phyloP scores from a whole-genome alignment of 2,329 filamentous ascomycete species.

The Cladosporium sp. region DNA sequence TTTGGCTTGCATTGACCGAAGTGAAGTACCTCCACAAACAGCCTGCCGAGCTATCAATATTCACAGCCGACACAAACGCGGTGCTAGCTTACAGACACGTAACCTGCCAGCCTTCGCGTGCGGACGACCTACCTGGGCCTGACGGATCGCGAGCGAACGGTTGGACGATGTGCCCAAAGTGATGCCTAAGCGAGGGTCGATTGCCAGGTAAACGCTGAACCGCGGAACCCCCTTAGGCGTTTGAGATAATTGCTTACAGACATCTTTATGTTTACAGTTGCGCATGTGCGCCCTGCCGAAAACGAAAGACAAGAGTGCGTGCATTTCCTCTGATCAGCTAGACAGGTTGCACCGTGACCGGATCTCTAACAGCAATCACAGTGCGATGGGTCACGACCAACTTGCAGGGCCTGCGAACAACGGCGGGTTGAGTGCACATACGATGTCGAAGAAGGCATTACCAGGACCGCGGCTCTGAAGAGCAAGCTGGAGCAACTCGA shows the following conservation, averaged over 20 bases:
- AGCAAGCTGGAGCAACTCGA: conserved; percentile 11
- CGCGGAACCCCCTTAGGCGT: not conserved
- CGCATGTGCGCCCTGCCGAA: conserved; percentile 11
- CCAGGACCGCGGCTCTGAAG: conserved; percentile 9
- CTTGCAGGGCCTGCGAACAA: conserved; percentile 9
- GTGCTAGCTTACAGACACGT: not conserved
- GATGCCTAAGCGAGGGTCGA: conserved; percentile 13
- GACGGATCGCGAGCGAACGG: conserved; percentile 4
- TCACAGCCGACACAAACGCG: not conserved
- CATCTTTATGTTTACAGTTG: not conserved
- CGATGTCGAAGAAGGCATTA: conserved; percentile 12
- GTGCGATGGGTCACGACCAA: conserved; percentile 11
- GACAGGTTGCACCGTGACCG: not conserved
- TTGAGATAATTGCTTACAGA: conserved; percentile 6
- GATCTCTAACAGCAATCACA: conserved; percentile 4
- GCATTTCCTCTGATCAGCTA: not conserved
- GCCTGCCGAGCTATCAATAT: conserved; percentile 2
- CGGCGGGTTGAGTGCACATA: conserved; percentile 10
- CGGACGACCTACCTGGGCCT: conserved; percentile 1
- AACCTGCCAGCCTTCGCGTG: conserved; percentile 1
- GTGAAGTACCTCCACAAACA: not conserved
- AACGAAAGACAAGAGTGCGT: conserved; percentile 13
- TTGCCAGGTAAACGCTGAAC: conserved; percentile 10
- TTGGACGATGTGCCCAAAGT: conserved; percentile 9
- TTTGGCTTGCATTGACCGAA: not conserved